phyloP scores from a whole-genome alignment of 176 grass and related monocot genomes.

The Eleusine coracana region DNA sequence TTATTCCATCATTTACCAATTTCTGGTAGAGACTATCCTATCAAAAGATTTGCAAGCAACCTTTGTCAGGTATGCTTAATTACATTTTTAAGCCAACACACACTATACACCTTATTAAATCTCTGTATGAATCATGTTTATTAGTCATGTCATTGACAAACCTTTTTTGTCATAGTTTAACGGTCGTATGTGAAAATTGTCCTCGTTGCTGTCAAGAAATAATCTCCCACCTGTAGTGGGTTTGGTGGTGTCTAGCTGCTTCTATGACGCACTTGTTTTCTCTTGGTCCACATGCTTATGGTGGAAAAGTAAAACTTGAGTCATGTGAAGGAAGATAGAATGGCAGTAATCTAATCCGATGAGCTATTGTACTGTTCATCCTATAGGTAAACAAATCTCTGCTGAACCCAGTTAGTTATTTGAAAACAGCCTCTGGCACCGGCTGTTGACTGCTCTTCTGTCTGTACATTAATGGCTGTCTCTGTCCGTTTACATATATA shows the following conservation, averaged over 20 bases:
- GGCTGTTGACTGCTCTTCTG: slow-evolving; percentile 56
- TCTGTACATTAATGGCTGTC: slow-evolving; percentile 48
- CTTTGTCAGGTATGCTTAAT: neutral
- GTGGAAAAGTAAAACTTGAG: slow-evolving; percentile 43
- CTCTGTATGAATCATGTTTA: neutral
- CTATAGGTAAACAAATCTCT: slow-evolving; percentile 40
- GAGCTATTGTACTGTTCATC: slow-evolving; percentile 10
- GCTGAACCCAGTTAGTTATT: slow-evolving; percentile 38
- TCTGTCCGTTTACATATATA: slow-evolving; percentile 54
- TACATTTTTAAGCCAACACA: neutral
- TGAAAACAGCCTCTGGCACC: slow-evolving; percentile 42
- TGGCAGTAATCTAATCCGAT: slow-evolving; percentile 36
- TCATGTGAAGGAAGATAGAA: slow-evolving; percentile 35
- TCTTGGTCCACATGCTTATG: slow-evolving; percentile 30
- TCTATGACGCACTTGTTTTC: slow-evolving; percentile 5
- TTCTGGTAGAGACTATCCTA: slow-evolving; percentile 8
- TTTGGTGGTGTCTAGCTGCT: slow-evolving; percentile 21
- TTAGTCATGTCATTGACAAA: neutral
- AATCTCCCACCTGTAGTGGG: slow-evolving; percentile 12
- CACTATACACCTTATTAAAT: slow-evolving; percentile 5
- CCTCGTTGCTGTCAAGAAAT: slow-evolving; percentile 29
- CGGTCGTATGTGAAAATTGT: neutral
- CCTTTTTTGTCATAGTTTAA: slow-evolving; percentile 10
- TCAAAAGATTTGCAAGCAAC: slow-evolving; percentile 27
- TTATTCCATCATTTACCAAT: slow-evolving; percentile 25